Conservation (phyloP, 2,329 filamentous ascomycete species). For the Dactylonectria estremocensis region DNA sequence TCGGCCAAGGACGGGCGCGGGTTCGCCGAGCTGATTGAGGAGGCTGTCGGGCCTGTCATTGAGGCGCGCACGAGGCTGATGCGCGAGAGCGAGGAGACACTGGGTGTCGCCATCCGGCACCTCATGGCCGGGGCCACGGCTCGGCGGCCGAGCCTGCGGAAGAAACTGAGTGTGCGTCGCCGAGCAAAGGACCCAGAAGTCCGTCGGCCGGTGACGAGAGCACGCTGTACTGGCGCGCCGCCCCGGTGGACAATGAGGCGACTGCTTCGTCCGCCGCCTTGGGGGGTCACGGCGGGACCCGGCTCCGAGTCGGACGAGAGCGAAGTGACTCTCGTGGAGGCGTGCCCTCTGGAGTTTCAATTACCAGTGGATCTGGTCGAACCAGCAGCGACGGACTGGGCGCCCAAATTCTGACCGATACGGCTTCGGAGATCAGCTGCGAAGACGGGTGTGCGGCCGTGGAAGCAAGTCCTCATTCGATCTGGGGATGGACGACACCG, state of each 20-base stretch:
- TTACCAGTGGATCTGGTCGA: constrained; percentile 33
- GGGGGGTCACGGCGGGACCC: background rate
- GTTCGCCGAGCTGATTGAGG: constrained; percentile 24
- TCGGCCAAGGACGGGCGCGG: constrained; percentile 25
- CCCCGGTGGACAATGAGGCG: constrained; percentile 37
- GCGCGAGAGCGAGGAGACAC: constrained; percentile 34
- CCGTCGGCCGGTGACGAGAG: constrained; percentile 16
- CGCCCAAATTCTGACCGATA: constrained; percentile 26
- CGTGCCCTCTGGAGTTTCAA: constrained; percentile 36
- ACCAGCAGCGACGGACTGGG: constrained; percentile 32
- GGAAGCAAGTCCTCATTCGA: background rate
- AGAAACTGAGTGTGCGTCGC: constrained; percentile 15
- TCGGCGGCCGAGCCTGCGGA: constrained; percentile 12
- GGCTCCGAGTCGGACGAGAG: constrained; percentile 21
- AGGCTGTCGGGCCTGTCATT: constrained; percentile 29
- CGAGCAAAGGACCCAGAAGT: constrained; percentile 6
- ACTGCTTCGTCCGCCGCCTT: constrained; percentile 16
- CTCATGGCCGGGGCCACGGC: constrained; percentile 15
- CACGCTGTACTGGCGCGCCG: constrained; percentile 33
- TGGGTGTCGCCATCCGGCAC: constrained; percentile 29
- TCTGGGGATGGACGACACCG: background rate
- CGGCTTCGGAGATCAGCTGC: background rate
- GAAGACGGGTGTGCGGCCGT: background rate
- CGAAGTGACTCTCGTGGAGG: constrained; percentile 25
- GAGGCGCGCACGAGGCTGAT: constrained; percentile 33